These are phyloP conservation scores for Globisporangium canariense DNA, from an alignment of 352 stramenopile genomes.

Conservation along the genomic window DNA sequence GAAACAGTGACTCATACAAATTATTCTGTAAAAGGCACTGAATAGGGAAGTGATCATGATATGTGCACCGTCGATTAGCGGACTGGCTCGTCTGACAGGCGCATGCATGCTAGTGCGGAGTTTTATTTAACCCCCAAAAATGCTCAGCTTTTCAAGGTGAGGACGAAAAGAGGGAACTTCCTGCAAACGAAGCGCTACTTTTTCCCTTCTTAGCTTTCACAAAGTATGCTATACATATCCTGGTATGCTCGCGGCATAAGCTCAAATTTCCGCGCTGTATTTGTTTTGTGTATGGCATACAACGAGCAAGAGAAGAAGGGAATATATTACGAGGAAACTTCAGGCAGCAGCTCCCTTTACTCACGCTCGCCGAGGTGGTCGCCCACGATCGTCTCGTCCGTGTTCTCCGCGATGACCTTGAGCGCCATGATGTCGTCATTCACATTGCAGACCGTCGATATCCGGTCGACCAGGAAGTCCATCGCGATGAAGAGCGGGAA, in stretches of 20 bases:
- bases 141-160: too few species aligned
- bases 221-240: too few species aligned
- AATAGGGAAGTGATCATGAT: background rate
- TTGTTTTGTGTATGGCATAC: too few species aligned
- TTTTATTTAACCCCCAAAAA: too few species aligned
- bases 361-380: conserved; percentile 51
- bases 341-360: conserved; percentile 1
- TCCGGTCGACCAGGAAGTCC: conserved; percentile 64
- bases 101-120: too few species aligned
- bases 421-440: conserved; percentile 80
- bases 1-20: background rate
- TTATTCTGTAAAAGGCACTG: background rate
- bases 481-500: conserved; percentile 59
- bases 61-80: background rate
- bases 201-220: too few species aligned
- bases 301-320: too few species aligned
- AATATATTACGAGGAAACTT: too few species aligned
- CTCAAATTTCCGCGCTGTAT: too few species aligned
- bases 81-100: background rate
- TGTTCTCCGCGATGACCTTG: conserved; percentile 70
- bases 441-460: conserved; percentile 71
- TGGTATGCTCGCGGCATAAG: too few species aligned
- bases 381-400: conserved; percentile 59
- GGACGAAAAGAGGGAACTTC: too few species aligned
- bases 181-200: too few species aligned